Conservation (phyloP, 257 asterid species). For the Gentiana dahurica region DNA sequence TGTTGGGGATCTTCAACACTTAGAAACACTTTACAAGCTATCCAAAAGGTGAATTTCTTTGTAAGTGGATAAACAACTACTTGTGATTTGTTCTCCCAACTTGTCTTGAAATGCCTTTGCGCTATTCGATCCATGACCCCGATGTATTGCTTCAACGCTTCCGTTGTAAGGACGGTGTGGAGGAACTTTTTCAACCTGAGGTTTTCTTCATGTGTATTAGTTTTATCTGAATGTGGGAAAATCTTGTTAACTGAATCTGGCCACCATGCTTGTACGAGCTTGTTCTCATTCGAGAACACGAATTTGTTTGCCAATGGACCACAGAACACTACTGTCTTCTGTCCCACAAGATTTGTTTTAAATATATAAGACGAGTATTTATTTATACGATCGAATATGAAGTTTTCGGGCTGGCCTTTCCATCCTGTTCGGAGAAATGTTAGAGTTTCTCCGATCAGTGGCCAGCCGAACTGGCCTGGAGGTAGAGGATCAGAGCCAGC, state of each 20-base stretch:
- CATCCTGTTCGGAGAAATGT: constrained; percentile 31
- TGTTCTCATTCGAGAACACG: constrained; percentile 37
- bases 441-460: constrained; percentile 21
- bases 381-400: constrained; percentile 16
- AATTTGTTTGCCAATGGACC: constrained; percentile 16
- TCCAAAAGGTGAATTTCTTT: constrained; percentile 30
- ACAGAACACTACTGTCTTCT: constrained; percentile 13
- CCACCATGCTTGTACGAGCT: constrained; percentile 39
- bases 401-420: constrained; percentile 34
- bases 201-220: constrained; percentile 31
- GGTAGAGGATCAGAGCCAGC: constrained; percentile 10
- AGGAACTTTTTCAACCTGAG: constrained; percentile 38
- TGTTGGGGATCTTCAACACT: constrained; percentile 35
- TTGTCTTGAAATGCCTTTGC: constrained; percentile 15
- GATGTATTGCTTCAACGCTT: constrained; percentile 31
- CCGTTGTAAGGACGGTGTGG: constrained; percentile 33
- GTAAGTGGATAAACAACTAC: constrained; percentile 19
- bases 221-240: constrained; percentile 23
- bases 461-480: constrained; percentile 15
- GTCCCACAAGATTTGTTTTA: constrained; percentile 23
- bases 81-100: constrained; percentile 29
- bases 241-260: constrained; percentile 27
- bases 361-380: constrained; percentile 10
- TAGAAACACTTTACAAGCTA: constrained; percentile 29
- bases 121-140: constrained; percentile 38